These are phyloP conservation scores for Neofusicoccum sp. DNA, from an alignment of 2,329 filamentous ascomycete genomes.

Conservation along the genomic window DNA sequence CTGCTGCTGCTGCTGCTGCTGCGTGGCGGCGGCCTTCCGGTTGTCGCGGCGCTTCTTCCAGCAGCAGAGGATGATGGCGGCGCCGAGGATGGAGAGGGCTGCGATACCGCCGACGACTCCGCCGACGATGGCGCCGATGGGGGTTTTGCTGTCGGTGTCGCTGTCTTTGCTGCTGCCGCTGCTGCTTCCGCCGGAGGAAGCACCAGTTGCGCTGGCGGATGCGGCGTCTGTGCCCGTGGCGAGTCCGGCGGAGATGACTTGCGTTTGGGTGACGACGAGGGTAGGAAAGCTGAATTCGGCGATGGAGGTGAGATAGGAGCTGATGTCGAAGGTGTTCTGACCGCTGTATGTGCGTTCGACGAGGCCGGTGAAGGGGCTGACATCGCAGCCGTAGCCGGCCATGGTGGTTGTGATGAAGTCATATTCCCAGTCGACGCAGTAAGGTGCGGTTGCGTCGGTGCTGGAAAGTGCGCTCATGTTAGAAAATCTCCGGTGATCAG, in stretches of 20 bases:
- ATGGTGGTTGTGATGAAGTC: conserved; percentile 21
- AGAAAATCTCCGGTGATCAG: no score
- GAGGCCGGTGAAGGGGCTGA: conserved; percentile 14
- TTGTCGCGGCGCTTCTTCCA: conserved; percentile 25
- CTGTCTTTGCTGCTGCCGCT: background rate
- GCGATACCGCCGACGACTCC: conserved; percentile 32
- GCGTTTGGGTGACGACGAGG: conserved; percentile 7
- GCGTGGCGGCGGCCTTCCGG: conserved; percentile 7
- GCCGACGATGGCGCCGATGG: conserved; percentile 33
- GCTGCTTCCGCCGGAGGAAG: background rate
- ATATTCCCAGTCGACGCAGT: conserved; percentile 26
- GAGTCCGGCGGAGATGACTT: conserved; percentile 1
- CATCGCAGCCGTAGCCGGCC: conserved; percentile 28
- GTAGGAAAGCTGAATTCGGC: conserved; percentile 7
- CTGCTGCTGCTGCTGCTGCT: background rate
- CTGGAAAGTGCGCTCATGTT: no score
- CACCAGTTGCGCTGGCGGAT: no score
- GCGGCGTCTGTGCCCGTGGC: background rate
- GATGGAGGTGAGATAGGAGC: conserved; percentile 7
- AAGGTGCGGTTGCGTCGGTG: conserved; percentile 23
- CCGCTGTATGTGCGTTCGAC: conserved; percentile 18
- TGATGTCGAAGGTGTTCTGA: conserved; percentile 4
- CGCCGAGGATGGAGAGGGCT: conserved; percentile 22
- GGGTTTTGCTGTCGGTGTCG: conserved; percentile 14
- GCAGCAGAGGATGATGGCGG: conserved; percentile 27